These are phyloP conservation scores for Pseudogymnoascus sp. DNA, from an alignment of 2,329 filamentous ascomycete species.

Conservation along the genomic window DNA sequence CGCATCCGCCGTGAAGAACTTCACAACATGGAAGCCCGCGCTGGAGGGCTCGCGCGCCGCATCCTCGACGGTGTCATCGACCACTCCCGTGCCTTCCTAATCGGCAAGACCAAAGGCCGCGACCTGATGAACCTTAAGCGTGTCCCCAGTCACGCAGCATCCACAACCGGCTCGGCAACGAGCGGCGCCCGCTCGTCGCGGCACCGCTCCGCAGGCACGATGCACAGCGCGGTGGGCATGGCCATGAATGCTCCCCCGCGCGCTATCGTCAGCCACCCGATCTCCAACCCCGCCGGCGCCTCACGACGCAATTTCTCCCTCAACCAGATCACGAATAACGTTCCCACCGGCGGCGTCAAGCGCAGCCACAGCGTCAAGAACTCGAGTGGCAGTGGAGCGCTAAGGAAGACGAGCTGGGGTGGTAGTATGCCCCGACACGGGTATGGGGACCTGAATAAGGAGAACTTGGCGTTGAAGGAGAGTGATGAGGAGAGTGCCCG, in stretches of 20 bases:
- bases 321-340: slow-evolving; percentile 79
- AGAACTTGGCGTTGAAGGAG: slow-evolving; percentile 58
- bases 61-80: slow-evolving; percentile 96
- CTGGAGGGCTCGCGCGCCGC: slow-evolving; percentile 81
- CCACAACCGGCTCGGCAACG: slow-evolving; percentile 31
- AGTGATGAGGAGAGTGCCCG: slow-evolving; percentile 43
- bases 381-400: slow-evolving; percentile 40
- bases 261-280: slow-evolving; percentile 21
- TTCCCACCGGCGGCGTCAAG: slow-evolving; percentile 55
- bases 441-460: slow-evolving; percentile 53
- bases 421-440: slow-evolving; percentile 33
- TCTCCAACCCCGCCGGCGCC: slow-evolving; percentile 43
- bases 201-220: slow-evolving; percentile 20
- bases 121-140: slow-evolving; percentile 47
- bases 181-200: slow-evolving; percentile 36
- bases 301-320: slow-evolving; percentile 81
- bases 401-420: slow-evolving; percentile 66
- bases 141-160: slow-evolving; percentile 39
- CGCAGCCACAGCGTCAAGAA: slow-evolving; percentile 73
- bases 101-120: slow-evolving; percentile 52
- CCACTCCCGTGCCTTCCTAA: slow-evolving; percentile 84
- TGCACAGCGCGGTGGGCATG: slow-evolving; percentile 44
- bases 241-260: slow-evolving; percentile 41
- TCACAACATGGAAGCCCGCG: slow-evolving; percentile 80
- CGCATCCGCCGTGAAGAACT: slow-evolving; percentile 86